Evolutionary conservation across 805 yeast genomes (phyloP).

Genomic region (Metschnikowia noctiluminum): DNA sequence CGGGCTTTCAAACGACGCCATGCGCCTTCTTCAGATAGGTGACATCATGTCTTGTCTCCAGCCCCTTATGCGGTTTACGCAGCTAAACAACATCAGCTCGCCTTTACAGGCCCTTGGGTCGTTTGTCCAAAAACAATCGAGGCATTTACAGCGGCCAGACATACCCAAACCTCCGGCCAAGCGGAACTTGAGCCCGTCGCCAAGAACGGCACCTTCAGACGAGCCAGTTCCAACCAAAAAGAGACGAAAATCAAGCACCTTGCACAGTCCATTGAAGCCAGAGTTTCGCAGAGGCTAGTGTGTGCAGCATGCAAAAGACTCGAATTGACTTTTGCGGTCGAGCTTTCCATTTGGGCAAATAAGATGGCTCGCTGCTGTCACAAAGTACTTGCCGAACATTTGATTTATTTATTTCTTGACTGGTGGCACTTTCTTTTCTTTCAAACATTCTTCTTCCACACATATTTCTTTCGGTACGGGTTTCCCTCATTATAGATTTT

Average conservation of each 20-base stretch:
- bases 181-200: conserved; percentile 9
- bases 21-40: conserved; percentile 70
- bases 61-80: conserved; percentile 59
- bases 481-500: neutral
- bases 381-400: neutral
- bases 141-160: neutral
- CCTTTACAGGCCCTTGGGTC: conserved; percentile 55
- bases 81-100: conserved; percentile 44
- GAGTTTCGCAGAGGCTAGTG: conserved; percentile 1
- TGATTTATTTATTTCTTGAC: neutral
- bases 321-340: neutral
- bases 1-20: conserved; percentile 63
- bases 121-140: conserved; percentile 24
- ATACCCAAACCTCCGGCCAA: neutral
- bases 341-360: neutral
- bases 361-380: neutral
- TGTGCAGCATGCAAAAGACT: neutral
- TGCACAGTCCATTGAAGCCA: conserved; percentile 12
- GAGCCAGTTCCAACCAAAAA: conserved; percentile 11
- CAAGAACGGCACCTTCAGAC: conserved; percentile 7
- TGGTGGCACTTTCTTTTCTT: neutral
- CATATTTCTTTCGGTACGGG: neutral
- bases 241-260: conserved; percentile 11
- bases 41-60: conserved; percentile 74
- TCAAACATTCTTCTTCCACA: neutral